Base-by-base conservation (phyloP, 2,329 filamentous ascomycete genomes). In the Fusarium cicatricum region DNA sequence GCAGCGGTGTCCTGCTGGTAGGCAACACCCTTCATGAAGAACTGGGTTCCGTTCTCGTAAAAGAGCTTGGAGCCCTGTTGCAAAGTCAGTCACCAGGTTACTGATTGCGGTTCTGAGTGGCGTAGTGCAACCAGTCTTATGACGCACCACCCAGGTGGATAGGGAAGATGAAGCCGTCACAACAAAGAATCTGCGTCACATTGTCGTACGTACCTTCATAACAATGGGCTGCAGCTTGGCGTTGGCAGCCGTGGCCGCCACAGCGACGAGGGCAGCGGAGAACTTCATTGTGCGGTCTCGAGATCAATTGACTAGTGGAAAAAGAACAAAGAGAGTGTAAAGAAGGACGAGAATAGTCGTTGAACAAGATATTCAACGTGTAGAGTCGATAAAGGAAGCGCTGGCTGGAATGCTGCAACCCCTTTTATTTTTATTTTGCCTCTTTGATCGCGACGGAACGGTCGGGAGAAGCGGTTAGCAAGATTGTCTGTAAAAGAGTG, bases 1-100 rank as follows among this genome's bases (percentile, higher is more conserved):
- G 84, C 80, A 62, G 80, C 81, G 63, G 81, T 81, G 69, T 94
- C 90, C 80, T 93, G 87, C 82, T 99, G 95, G 80, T 99, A 99
- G 66, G 95, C 95, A 68, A 99, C 83, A 79, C 95, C 95, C 77
- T 90, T 91, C 76, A 98, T 91, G 82, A 87, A 96, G 78, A 84
- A 84, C 70, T 84, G 80, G 15, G 82, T 84, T 61, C 82, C 82
- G 69, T 88, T 90, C 76, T 90, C 84, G 82, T 90, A 93, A 83
- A 96, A 97, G 83, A 97, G 94, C 78, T 95, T 93, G 73, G 85
- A 85, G 67, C 91, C 88, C 85, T 89, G 70, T 51, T 70, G 48
- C 6, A 21, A n/a, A 32, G 37, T 40, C 11, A 40, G 19, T 21
- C 11, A 26, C 9, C 23, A 26, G 23, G 23, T 26, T 26, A 8